Percentiles rank a stretch among this genome's conserved stretches.
These are phyloP conservation scores for Jackrogersella minutella DNA, from an alignment of 495 filamentous ascomycete species.

Conservation along the genomic window DNA sequence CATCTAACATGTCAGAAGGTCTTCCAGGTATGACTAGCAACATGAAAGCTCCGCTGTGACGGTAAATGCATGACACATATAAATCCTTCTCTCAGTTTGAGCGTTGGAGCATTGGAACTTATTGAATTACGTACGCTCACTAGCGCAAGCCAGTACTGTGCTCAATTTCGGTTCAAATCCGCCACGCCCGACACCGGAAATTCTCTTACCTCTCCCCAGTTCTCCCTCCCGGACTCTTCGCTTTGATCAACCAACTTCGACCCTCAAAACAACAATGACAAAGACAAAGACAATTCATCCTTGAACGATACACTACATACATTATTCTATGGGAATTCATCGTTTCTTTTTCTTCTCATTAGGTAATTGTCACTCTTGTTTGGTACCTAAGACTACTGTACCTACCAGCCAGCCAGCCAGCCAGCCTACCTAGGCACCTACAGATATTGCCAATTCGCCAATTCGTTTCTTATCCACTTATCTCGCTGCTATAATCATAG, in stretches of 20 bases:
- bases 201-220: constrained; percentile 11
- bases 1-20: constrained; percentile 13
- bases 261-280: not conserved
- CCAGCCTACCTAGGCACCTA: no score
- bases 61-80: constrained; percentile 41
- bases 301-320: not conserved
- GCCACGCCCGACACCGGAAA: constrained; percentile 42
- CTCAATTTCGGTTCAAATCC: constrained; percentile 30
- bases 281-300: not conserved
- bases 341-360: not conserved
- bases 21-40: constrained; percentile 2
- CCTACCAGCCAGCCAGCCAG: no score
- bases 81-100: constrained; percentile 23
- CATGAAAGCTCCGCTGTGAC: constrained; percentile 9
- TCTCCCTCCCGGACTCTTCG: not conserved
- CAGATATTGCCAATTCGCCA: no score
- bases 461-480: not conserved
- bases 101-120: not conserved
- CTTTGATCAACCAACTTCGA: not conserved
- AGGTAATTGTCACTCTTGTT: not conserved
- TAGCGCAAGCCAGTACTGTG: constrained; percentile 28
- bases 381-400: no score
- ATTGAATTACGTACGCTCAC: constrained; percentile 24
- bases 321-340: not conserved
- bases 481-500: not conserved